Base-by-base conservation (phyloP, 2,329 filamentous ascomycete species). In the Lojkania enalia region DNA sequence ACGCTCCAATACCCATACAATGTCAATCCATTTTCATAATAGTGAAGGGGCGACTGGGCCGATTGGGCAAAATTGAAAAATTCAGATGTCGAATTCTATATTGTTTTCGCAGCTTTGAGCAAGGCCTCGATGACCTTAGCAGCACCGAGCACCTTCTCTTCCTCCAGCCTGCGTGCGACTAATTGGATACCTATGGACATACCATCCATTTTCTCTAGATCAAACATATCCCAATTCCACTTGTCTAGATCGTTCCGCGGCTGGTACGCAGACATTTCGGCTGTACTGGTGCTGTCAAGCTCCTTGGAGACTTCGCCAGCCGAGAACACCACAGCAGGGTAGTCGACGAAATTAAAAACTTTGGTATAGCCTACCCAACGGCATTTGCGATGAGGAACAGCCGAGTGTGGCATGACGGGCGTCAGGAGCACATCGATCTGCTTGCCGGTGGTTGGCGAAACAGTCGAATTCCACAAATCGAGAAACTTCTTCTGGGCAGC, bases 301-400 rank as follows among this genome's bases (percentile, higher is more conserved):
- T 70, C 61, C 32, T 71, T 67, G 1, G 67, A 65, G 1, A 79
- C 76, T 5, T 61, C 62, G 0, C 79, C 80, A 12, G 75, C 77
- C 0, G 83, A 82, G 12, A 86, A 66, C 0, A 79, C 75, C 3
- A 83, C 63, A 0, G 81, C 77, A 0, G 80, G 72, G 52, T 85
- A 86, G 56, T 86, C 83, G 0, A 85, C 67, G 7, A 84, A 66
- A 52, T 85, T 84, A 75, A 80, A 83, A 5, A 83, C 71, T 55
- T 82, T 82, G 1, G 81, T 83, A 52, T 84, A 84, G 2, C 82
- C 82, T 3, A 76, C 72, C 74, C 74, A 77, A 12, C 69, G 61
- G 31, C 74, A 67, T 35, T 58, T 64, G 6, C 71, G 60, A 48
- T 79, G 76, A 12, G 72, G 77, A 0, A 83, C 75, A 1, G 80